Evolutionary conservation across 352 stramenopile genomes (phyloP).

Genomic region (Phytopythium kandeliae): DNA sequence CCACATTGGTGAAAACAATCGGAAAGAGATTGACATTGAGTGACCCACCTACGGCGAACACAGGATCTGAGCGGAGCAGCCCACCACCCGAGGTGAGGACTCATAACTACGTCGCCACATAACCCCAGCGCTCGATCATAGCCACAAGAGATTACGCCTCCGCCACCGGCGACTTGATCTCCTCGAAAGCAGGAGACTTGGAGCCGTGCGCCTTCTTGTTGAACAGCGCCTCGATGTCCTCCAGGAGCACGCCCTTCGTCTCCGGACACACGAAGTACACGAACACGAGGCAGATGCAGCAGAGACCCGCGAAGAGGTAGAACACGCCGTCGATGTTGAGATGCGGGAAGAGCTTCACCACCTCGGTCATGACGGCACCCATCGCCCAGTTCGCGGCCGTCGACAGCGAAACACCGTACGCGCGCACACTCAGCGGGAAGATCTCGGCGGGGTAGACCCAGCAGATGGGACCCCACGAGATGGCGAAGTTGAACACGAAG

Average conservation of each 20-base stretch:
- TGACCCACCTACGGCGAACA: too few species aligned
- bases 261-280: conserved; percentile 39
- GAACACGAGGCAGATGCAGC: conserved; percentile 30
- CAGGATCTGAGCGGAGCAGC: too few species aligned
- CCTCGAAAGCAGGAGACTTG: conserved; percentile 11
- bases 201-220: conserved; percentile 6
- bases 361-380: conserved; percentile 40
- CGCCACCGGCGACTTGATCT: neutral
- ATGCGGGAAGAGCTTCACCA: conserved; percentile 44
- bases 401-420: conserved; percentile 38
- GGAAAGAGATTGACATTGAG: too few species aligned
- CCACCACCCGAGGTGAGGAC: too few species aligned
- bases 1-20: too few species aligned
- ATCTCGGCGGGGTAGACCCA: conserved; percentile 37
- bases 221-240: conserved; percentile 4
- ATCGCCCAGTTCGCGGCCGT: conserved; percentile 48
- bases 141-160: neutral
- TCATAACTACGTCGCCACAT: too few species aligned
- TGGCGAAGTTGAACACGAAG: conserved; percentile 35
- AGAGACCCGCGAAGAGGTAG: conserved; percentile 43
- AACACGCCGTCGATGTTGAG: conserved; percentile 52
- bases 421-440: conserved; percentile 32
- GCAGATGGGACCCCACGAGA: conserved; percentile 29
- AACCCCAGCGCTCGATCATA: too few species aligned
- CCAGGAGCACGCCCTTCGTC: conserved; percentile 3